Percentiles rank a stretch among this genome's conserved stretches.
Evolutionary conservation across 192 early-diverging fungal genomes (phyloP).

Genomic region (Lunasporangiospora selenospora): DNA sequence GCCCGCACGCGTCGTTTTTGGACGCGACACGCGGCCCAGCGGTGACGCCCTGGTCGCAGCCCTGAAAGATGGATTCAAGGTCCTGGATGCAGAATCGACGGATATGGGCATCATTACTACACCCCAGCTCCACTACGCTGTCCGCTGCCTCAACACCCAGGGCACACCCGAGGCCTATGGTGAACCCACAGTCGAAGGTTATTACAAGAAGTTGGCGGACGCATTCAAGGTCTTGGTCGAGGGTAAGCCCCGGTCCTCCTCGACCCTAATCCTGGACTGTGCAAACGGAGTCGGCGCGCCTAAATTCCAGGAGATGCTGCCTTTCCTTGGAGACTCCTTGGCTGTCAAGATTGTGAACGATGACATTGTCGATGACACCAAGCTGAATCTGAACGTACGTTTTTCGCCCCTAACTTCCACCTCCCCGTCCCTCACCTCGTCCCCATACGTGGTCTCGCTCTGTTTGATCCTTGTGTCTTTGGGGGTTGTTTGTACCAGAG

Average conservation of each 20-base stretch:
- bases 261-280: constrained; percentile 83
- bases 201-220: constrained; percentile 87
- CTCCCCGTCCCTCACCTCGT: too few relatives aligned
- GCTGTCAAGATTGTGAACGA: constrained; percentile 77
- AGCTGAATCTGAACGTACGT: constrained; percentile 85
- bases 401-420: too few relatives aligned
- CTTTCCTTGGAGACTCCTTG: constrained; percentile 70
- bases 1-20: constrained; percentile 81
- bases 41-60: constrained; percentile 81
- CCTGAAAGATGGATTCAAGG: constrained; percentile 82
- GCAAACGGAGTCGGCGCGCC: constrained; percentile 98
- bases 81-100: constrained; percentile 67
- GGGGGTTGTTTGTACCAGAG: too few relatives aligned
- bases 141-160: constrained; percentile 85
- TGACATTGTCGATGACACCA: constrained; percentile 70
- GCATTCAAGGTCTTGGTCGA: constrained; percentile 86
- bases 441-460: too few relatives aligned
- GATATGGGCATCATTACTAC: constrained; percentile 94
- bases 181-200: constrained; percentile 89
- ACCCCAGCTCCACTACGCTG: constrained; percentile 96
- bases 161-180: constrained; percentile 82
- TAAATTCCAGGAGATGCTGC: constrained; percentile 78
- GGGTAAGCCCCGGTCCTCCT: constrained; percentile 71
- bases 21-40: constrained; percentile 93
- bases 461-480: too few relatives aligned